These are phyloP conservation scores for Iris pallida DNA, from an alignment of 116 monocot species.

Conservation along the genomic window DNA sequence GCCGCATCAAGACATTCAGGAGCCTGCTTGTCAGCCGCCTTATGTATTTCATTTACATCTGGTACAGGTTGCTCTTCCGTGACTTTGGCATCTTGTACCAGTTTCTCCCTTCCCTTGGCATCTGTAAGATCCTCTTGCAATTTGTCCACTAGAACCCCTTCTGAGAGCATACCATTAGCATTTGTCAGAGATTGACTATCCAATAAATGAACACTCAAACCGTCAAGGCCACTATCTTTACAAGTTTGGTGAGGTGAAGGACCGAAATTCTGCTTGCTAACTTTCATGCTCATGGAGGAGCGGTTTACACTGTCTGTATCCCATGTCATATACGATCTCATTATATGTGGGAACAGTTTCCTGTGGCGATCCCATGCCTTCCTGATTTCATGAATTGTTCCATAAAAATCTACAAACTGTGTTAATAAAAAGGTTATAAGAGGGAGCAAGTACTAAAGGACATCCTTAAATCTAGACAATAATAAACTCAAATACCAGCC, in stretches of 20 bases:
- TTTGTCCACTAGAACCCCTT: constrained; percentile 8
- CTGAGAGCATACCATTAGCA: background rate
- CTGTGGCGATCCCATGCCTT: constrained; percentile 61
- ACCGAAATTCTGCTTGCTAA: background rate
- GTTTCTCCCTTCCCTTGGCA: constrained; percentile 7
- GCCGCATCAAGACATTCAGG: constrained; percentile 11
- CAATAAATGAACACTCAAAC: background rate
- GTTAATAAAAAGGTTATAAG: constrained; percentile 1
- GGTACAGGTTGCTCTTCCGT: constrained; percentile 13
- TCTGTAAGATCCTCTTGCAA: constrained; percentile 11
- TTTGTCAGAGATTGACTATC: constrained; percentile 4
- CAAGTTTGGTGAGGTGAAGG: constrained; percentile 8
- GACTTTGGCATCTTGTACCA: constrained; percentile 5
- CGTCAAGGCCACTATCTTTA: constrained; percentile 7
- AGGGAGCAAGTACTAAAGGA: background rate
- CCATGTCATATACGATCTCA: constrained; percentile 17
- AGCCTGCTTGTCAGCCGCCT: constrained; percentile 3
- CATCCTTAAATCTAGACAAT: no score
- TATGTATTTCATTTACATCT: constrained; percentile 16
- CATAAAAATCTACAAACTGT: constrained; percentile 70
- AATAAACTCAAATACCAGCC: no score
- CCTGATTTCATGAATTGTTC: constrained; percentile 46
- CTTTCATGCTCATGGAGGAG: constrained; percentile 13
- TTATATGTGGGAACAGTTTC: constrained; percentile 49
- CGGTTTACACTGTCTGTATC: background rate